These are phyloP conservation scores for Alternaria rosae DNA, from an alignment of 2,329 filamentous ascomycete genomes.

Conservation along the genomic window DNA sequence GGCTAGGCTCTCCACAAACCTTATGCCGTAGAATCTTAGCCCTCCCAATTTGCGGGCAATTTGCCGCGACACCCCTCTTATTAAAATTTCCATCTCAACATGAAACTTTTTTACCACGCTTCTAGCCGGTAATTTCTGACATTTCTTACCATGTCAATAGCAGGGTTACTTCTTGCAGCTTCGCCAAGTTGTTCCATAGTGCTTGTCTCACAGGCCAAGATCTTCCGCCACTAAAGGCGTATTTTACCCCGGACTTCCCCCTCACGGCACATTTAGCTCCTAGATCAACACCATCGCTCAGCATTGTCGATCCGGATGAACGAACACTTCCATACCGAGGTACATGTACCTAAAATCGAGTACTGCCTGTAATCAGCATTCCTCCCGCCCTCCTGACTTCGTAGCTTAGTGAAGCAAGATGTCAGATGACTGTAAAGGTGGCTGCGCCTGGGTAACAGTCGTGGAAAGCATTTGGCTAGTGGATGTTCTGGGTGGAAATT, in stretches of 20 bases:
- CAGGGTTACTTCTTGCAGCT: slow-evolving; percentile 1
- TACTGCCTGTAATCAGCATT: neutral
- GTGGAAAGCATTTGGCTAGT: slow-evolving; percentile 6
- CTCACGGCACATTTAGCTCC: neutral
- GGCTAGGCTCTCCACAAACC: neutral
- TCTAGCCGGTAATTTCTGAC: neutral
- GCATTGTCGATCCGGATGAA: neutral
- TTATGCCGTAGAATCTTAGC: neutral
- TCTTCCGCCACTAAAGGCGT: slow-evolving; percentile 40
- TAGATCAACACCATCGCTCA: neutral
- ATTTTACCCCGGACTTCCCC: slow-evolving; percentile 20
- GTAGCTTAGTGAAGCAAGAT: neutral
- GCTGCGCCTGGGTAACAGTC: neutral
- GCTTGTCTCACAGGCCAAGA: slow-evolving; percentile 21
- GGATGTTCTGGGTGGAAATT: slow-evolving; percentile 25
- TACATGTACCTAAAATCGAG: neutral
- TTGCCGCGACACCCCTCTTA: neutral
- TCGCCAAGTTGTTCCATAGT: slow-evolving; percentile 31
- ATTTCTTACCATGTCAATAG: neutral
- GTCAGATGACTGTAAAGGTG: neutral
- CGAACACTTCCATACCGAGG: neutral
- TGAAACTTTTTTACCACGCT: neutral
- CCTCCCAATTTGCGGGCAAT: neutral
- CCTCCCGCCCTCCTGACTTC: slow-evolving; percentile 1
- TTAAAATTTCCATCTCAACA: neutral